Conservation (phyloP, 139 green algal species). For the Picochlorum sp. region DNA sequence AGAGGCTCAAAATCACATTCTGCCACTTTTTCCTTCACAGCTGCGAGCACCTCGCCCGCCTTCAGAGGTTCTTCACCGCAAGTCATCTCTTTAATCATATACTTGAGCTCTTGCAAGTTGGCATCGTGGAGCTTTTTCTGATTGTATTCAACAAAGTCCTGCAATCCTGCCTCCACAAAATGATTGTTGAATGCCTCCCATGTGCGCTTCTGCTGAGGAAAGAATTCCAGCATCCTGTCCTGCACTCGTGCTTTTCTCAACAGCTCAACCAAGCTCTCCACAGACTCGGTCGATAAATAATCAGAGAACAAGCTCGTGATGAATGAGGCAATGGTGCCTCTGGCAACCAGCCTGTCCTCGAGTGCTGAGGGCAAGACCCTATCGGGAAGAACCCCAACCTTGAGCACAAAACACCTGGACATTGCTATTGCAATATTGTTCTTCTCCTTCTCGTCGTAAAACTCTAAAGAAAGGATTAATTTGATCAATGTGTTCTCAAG, state of each 20-base stretch:
- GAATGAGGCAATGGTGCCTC: conserved; percentile 76
- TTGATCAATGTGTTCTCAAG: conserved; percentile 88
- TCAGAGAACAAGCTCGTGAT: conserved; percentile 83
- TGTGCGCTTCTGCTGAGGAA: conserved; percentile 76
- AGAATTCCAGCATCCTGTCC: conserved; percentile 79
- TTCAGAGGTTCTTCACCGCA: conserved; percentile 38
- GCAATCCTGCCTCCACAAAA: conserved; percentile 63
- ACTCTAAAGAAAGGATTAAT: conserved; percentile 80
- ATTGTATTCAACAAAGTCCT: conserved; percentile 76
- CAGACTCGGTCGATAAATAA: conserved; percentile 55
- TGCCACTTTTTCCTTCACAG: conserved; percentile 60
- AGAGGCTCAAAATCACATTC: conserved; percentile 56
- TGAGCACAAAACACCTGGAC: conserved; percentile 57
- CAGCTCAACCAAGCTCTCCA: conserved; percentile 77
- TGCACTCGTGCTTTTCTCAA: conserved; percentile 77
- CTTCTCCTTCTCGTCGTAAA: conserved; percentile 67
- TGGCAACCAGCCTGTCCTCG: conserved; percentile 83
- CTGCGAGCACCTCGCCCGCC: conserved; percentile 38
- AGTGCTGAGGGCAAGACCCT: conserved; percentile 65
- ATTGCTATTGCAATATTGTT: conserved; percentile 72
- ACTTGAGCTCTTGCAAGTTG: conserved; percentile 65
- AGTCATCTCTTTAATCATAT: conserved; percentile 55
- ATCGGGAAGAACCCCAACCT: conserved; percentile 68
- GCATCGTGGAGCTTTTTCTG: conserved; percentile 67
- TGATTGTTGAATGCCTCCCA: conserved; percentile 62